phyloP scores from a whole-genome alignment of 257 asterid genomes.

The Forsythia suspensa region DNA sequence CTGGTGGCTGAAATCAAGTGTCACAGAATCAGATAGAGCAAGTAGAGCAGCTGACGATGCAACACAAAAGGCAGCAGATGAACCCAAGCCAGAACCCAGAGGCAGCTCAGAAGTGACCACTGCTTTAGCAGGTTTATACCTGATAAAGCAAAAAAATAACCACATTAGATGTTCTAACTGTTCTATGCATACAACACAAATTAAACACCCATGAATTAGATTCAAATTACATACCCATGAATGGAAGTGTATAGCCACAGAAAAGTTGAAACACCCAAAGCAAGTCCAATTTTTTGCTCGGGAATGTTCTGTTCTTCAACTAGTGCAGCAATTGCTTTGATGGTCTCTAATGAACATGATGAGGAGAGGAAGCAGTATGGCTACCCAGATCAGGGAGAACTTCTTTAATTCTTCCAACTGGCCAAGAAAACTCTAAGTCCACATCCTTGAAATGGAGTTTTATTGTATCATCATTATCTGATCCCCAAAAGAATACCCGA shows the following conservation, averaged over 20 bases:
- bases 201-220: neutral
- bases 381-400: slow-evolving; percentile 63
- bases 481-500: slow-evolving; percentile 10
- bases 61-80: slow-evolving; percentile 95
- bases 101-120: slow-evolving; percentile 91
- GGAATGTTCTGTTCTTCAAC: slow-evolving; percentile 78
- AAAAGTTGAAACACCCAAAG: slow-evolving; percentile 83
- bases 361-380: slow-evolving; percentile 49
- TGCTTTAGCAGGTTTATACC: slow-evolving; percentile 82
- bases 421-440: slow-evolving; percentile 82
- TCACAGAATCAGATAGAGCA: slow-evolving; percentile 62
- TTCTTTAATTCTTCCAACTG: slow-evolving; percentile 73
- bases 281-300: slow-evolving; percentile 60
- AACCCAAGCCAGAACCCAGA: slow-evolving; percentile 95
- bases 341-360: slow-evolving; percentile 69
- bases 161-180: slow-evolving; percentile 20
- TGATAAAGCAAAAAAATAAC: slow-evolving; percentile 35
- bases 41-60: slow-evolving; percentile 85
- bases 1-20: slow-evolving; percentile 75
- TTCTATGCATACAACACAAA: neutral
- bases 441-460: slow-evolving; percentile 81
- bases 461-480: slow-evolving; percentile 73
- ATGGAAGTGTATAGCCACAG: slow-evolving; percentile 85
- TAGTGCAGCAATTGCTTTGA: slow-evolving; percentile 69
- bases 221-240: slow-evolving; percentile 57